These are phyloP conservation scores for Coccomyxa subellipsoidea DNA, from an alignment of 163 green algal genomes.

Conservation along the genomic window DNA sequence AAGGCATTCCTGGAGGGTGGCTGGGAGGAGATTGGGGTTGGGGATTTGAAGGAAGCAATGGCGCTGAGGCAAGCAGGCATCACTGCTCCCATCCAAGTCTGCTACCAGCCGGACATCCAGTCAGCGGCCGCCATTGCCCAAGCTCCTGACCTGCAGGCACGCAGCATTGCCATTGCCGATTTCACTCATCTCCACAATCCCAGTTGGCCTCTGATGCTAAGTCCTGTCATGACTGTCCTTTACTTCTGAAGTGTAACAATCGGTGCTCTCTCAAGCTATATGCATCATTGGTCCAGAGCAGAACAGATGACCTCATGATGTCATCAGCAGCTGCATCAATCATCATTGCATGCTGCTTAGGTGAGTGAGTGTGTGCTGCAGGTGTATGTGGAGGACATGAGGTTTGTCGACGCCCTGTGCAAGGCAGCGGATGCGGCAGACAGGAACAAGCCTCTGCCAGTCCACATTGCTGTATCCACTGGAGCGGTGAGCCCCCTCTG, in stretches of 20 bases:
- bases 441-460: neutral
- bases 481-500: neutral
- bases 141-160: neutral
- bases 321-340: no score
- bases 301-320: no score
- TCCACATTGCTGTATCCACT: neutral
- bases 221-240: no score
- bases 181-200: neutral
- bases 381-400: neutral
- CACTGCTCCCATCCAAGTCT: neutral
- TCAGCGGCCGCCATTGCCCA: neutral
- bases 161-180: neutral
- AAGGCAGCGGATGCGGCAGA: neutral
- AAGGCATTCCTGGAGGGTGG: neutral
- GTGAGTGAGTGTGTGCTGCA: neutral
- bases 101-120: conserved; percentile 7
- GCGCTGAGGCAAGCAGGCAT: neutral
- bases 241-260: no score
- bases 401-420: neutral
- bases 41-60: neutral
- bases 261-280: no score
- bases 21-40: neutral
- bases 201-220: no score
- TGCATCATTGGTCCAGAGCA: no score
- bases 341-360: neutral